Conservation (phyloP, 31 red algal genomes). For the Asparagopsis taxiformis region DNA sequence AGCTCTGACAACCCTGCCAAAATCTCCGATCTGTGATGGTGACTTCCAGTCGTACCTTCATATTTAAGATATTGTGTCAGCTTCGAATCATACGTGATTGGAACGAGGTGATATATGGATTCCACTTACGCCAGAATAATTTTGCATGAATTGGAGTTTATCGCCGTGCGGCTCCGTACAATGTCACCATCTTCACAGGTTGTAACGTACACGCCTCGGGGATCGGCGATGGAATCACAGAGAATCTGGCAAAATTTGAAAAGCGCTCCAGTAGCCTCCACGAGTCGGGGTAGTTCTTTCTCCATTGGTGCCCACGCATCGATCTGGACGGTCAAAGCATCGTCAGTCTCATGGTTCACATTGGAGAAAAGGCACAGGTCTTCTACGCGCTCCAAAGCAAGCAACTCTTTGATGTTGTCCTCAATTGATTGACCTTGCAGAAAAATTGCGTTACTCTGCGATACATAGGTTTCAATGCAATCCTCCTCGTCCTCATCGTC, state of each 20-base stretch:
- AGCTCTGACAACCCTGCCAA: background rate
- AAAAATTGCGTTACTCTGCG: no score
- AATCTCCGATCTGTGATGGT: background rate
- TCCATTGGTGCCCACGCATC: background rate
- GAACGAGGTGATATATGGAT: no score
- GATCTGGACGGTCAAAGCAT: background rate
- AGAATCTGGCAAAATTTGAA: background rate
- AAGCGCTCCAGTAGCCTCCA: background rate
- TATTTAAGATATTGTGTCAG: no score
- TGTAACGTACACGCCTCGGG: background rate
- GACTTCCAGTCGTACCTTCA: constrained; percentile 2
- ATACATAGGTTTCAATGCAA: no score
- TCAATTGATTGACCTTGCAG: background rate
- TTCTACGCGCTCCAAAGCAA: background rate
- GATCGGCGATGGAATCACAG: background rate
- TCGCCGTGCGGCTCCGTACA: background rate
- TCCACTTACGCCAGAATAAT: background rate
- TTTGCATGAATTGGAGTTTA: background rate
- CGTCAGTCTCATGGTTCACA: background rate
- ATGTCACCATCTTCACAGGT: background rate
- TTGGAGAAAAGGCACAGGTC: background rate
- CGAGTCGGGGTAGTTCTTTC: background rate
- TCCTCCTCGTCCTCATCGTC: background rate
- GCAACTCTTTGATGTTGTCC: background rate
- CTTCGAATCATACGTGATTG: no score